Percentiles rank a stretch among this genome's conserved stretches.
phyloP scores from a whole-genome alignment of 176 grass and related monocot species.

The Oryza nivara region DNA sequence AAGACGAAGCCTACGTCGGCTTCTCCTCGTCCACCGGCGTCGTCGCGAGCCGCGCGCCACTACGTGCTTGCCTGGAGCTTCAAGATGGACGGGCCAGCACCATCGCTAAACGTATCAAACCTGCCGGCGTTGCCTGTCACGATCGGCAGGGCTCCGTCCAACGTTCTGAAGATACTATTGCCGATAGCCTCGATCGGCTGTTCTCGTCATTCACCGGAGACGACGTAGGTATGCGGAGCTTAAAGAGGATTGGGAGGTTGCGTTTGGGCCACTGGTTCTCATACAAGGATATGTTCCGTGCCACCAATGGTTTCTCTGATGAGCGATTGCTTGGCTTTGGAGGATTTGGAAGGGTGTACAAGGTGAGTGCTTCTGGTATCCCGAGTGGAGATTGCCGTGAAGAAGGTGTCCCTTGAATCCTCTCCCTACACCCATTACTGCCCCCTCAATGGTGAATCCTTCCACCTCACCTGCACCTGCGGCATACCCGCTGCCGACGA shows the following conservation, averaged over 20 bases:
- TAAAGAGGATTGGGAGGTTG: constrained; percentile 44
- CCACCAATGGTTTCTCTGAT: too few species aligned
- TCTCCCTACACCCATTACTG: constrained; percentile 59
- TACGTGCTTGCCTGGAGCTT: constrained; percentile 62
- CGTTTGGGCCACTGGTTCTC: constrained; percentile 34
- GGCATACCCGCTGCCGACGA: constrained; percentile 51
- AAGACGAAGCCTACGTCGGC: constrained; percentile 28
- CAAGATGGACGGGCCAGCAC: constrained; percentile 31
- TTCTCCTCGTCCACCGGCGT: constrained; percentile 54
- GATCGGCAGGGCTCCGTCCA: constrained; percentile 20
- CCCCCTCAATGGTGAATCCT: constrained; percentile 43
- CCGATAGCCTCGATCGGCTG: neutral
- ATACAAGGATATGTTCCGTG: too few species aligned
- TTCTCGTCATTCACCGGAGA: neutral
- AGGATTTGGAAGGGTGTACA: too few species aligned
- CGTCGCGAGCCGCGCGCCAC: constrained; percentile 33
- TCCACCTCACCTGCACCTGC: constrained; percentile 24
- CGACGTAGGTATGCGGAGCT: constrained; percentile 46
- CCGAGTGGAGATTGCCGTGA: too few species aligned
- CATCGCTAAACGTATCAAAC: constrained; percentile 24
- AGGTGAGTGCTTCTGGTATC: too few species aligned
- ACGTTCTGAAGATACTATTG: constrained; percentile 17
- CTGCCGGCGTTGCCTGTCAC: constrained; percentile 41
- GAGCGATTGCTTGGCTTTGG: too few species aligned
- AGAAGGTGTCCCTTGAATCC: constrained; percentile 46